phyloP scores from a whole-genome alignment of 768 basidiomycete species.

The Paxillus rubicundulus region DNA sequence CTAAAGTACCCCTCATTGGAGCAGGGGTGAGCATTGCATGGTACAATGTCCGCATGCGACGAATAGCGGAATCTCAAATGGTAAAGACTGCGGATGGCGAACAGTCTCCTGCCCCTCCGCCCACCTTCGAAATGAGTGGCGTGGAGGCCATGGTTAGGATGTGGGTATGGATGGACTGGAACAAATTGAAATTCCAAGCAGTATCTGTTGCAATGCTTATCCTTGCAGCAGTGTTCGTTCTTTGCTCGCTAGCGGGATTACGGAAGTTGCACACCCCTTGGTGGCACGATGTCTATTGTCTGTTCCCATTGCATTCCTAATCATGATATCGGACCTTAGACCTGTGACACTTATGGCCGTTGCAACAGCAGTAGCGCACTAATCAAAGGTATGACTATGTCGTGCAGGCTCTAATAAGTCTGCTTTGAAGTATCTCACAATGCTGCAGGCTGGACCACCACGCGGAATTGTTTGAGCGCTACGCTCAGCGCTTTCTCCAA shows the following conservation, averaged over 20 bases:
- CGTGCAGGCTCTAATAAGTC: too few relatives aligned
- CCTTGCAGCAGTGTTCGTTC: not conserved
- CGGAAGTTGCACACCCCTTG: not conserved
- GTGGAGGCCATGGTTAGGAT: slow-evolving; percentile 40
- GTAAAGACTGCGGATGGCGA: not conserved
- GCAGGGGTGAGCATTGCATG: slow-evolving; percentile 63
- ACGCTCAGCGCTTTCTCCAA: too few relatives aligned
- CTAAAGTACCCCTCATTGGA: slow-evolving; percentile 59
- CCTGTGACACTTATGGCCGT: too few relatives aligned
- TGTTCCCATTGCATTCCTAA: too few relatives aligned
- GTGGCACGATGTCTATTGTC: too few relatives aligned
- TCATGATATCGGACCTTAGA: too few relatives aligned
- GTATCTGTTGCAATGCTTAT: not conserved
- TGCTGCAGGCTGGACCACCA: too few relatives aligned
- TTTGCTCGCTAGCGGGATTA: not conserved
- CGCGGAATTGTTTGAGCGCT: too few relatives aligned
- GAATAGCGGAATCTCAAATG: slow-evolving; percentile 35
- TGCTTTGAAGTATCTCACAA: too few relatives aligned
- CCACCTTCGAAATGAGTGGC: slow-evolving; percentile 33
- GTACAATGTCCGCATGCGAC: slow-evolving; percentile 61
- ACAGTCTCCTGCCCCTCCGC: slow-evolving; percentile 2
- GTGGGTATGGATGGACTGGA: slow-evolving; percentile 44
- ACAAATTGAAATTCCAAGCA: not conserved
- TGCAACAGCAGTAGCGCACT: not conserved
- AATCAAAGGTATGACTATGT: too few relatives aligned